These are phyloP conservation scores for Rhodamnia argentea DNA, from an alignment of 345 rosid species.

Conservation along the genomic window DNA sequence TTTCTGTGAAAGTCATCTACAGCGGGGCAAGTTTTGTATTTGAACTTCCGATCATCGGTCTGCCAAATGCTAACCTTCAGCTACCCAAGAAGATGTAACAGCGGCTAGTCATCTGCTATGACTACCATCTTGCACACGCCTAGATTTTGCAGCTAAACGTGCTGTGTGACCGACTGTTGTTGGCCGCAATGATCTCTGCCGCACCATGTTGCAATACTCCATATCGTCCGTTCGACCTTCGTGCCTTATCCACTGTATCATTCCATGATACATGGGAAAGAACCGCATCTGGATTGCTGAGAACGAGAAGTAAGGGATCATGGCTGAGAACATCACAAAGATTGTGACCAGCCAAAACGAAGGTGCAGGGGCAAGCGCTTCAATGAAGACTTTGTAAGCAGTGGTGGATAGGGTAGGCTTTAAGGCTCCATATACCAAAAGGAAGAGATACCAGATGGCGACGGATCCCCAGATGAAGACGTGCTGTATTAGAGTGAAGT, in stretches of 20 bases:
- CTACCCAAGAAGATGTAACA: constrained; percentile 24
- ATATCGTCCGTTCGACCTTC: constrained; percentile 63
- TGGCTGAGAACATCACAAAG: constrained; percentile 31
- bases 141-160: constrained; percentile 24
- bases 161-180: constrained; percentile 76
- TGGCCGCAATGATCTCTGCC: constrained; percentile 67
- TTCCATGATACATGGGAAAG: constrained; percentile 91
- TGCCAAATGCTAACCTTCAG: background rate
- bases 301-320: constrained; percentile 61
- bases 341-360: constrained; percentile 65
- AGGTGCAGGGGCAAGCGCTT: constrained; percentile 71
- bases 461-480: constrained; percentile 64
- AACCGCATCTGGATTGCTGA: constrained; percentile 60
- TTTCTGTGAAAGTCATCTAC: background rate
- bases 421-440: constrained; percentile 43
- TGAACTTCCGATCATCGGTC: background rate
- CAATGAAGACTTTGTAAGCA: constrained; percentile 63
- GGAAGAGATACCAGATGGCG: constrained; percentile 63
- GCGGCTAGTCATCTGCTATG: constrained; percentile 29
- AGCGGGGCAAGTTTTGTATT: background rate
- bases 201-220: constrained; percentile 59
- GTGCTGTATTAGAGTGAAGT: constrained; percentile 78
- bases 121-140: background rate
- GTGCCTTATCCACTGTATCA: constrained; percentile 75
- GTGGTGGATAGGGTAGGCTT: constrained; percentile 23